Percentiles rank a stretch among this genome's conserved stretches.
phyloP scores from a whole-genome alignment of 768 basidiomycete species.

The Calocera viscosa region DNA sequence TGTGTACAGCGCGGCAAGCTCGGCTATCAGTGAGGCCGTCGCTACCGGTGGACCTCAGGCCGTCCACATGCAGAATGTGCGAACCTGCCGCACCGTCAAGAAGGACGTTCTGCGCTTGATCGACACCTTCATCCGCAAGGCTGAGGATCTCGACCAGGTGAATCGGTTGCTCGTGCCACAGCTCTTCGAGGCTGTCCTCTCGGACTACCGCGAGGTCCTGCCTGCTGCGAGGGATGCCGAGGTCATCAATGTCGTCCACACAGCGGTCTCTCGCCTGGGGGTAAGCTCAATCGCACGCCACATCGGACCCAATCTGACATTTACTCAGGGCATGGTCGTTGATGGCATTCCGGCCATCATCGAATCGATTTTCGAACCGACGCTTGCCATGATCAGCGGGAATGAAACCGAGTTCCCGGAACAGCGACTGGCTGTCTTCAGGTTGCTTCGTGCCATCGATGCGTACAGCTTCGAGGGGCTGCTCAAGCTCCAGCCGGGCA shows the following conservation, averaged over 20 bases:
- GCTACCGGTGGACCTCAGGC: slow-evolving; percentile 78
- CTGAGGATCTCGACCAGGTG: slow-evolving; percentile 89
- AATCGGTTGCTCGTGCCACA: slow-evolving; percentile 89
- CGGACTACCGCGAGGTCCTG: slow-evolving; percentile 90
- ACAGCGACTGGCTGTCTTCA: slow-evolving; percentile 94
- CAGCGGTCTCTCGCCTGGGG: slow-evolving; percentile 76
- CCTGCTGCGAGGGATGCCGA: slow-evolving; percentile 90
- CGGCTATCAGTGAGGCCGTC: slow-evolving; percentile 88
- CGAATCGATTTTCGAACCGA: slow-evolving; percentile 95
- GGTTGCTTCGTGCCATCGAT: slow-evolving; percentile 84
- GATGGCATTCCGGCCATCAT: slow-evolving; percentile 90
- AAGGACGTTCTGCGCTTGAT: slow-evolving; percentile 95
- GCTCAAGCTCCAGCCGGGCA: slow-evolving; percentile 74
- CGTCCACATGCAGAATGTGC: slow-evolving; percentile 92
- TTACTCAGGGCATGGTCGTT: slow-evolving; percentile 58
- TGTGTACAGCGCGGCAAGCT: slow-evolving; percentile 91
- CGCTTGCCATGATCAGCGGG: slow-evolving; percentile 97
- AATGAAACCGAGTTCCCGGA: slow-evolving; percentile 99
- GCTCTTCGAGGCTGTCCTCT: slow-evolving; percentile 90
- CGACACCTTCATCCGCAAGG: slow-evolving; percentile 95
- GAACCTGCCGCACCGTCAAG: slow-evolving; percentile 89
- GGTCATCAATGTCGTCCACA: slow-evolving; percentile 93
- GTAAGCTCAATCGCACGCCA: slow-evolving; percentile 37
- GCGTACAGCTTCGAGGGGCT: slow-evolving; percentile 93
- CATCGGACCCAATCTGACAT: background rate